Base-by-base conservation (phyloP, 2,329 filamentous ascomycete genomes). In the Teratosphaeria nubilosa region DNA sequence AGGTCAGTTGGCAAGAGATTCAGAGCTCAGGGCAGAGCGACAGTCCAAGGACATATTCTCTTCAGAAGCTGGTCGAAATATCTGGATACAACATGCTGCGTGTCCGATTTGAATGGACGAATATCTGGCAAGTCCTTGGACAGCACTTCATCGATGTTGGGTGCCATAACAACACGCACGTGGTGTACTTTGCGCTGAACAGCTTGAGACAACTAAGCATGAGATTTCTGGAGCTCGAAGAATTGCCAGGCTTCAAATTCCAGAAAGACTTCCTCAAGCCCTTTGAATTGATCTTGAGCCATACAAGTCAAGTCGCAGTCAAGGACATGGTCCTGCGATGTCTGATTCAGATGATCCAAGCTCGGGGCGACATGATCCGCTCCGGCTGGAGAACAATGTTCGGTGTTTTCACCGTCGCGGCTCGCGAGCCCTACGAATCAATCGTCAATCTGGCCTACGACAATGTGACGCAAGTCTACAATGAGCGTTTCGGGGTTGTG, bases 381-480 rank as follows among this genome's bases (percentile, higher is more conserved):
- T 96, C 91, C 45, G 94, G 94, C 5, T 99, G 94, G 94, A 87
- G 94, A 70, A 97, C 95, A 22, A 99, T 99, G 92, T 97, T 99
- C 74, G 94, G 92, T 3, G 92, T 96, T 31, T 99, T 99, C 70
- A 96, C 92, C 1, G 91, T 97, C 41, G 94, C 95, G 30, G 94
- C 95, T 20, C 82, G 87, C 61, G 95, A 97, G 70, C 90, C 88
- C 16, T 91, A 96, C 70, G 94, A 99, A 77, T 87, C 86, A 62
- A 96, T 99, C 64, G 94, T 99, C 61, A 96, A 91, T 68, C 84
- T 99, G 68, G 91, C 95, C 0, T 99, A 95, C 69, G 94, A 99
- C 68, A 96, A 96, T 70, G 92, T 99, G 56, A 90, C 87, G 30
- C 90, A 95, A 63, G 90, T 99, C 22, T 99, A 97, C 78, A 95